Conservation (phyloP, 2,329 filamentous ascomycete species). For the Phaeosphaeriaceae sp. region DNA sequence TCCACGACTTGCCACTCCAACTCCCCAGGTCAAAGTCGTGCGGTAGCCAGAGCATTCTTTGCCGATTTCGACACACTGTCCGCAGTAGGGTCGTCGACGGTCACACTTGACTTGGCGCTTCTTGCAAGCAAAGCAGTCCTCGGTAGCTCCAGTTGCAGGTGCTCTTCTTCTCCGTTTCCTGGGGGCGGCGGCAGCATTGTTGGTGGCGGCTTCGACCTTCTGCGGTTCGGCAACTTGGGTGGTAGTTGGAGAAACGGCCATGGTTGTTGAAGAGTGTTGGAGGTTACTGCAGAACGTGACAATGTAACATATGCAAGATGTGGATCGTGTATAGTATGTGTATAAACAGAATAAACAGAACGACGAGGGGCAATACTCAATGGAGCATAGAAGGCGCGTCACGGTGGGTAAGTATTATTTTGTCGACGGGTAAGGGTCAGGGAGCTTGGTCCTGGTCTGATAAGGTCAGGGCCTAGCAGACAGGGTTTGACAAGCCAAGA, state of each 20-base stretch:
- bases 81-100: slow-evolving; percentile 90
- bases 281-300: slow-evolving; percentile 32
- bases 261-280: slow-evolving; percentile 24
- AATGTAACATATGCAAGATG: slow-evolving; percentile 42
- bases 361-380: slow-evolving; percentile 45
- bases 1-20: slow-evolving; percentile 92
- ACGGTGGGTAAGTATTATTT: slow-evolving; percentile 51
- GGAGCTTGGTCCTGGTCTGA: slow-evolving; percentile 46
- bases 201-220: slow-evolving; percentile 38
- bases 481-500: slow-evolving; percentile 40
- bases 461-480: slow-evolving; percentile 44
- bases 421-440: slow-evolving; percentile 34
- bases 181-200: slow-evolving; percentile 41
- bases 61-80: slow-evolving; percentile 88
- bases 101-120: slow-evolving; percentile 88
- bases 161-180: slow-evolving; percentile 84
- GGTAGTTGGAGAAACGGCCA: slow-evolving; percentile 43
- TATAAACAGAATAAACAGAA: slow-evolving; percentile 44
- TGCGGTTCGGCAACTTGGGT: slow-evolving; percentile 43
- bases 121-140: slow-evolving; percentile 94
- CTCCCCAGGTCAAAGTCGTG: slow-evolving; percentile 94
- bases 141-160: slow-evolving; percentile 84
- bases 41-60: slow-evolving; percentile 96
- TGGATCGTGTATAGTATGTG: slow-evolving; percentile 39
- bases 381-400: slow-evolving; percentile 47